Conservation (phyloP, 2,329 filamentous ascomycete genomes). For the Fusarium nanum region DNA sequence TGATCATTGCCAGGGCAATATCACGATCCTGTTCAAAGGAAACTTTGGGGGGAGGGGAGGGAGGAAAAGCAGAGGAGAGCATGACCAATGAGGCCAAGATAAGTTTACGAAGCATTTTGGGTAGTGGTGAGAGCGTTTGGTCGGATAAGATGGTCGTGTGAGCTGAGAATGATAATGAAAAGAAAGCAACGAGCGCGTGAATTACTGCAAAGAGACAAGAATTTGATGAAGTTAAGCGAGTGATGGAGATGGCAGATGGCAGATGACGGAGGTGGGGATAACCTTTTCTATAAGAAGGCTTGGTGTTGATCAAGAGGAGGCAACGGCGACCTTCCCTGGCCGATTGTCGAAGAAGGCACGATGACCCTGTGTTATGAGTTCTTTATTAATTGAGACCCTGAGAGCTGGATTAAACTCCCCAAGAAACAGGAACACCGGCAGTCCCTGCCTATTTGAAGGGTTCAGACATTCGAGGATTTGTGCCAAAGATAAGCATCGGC, state of each 20-base stretch:
- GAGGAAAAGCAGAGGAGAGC: constrained; percentile 28
- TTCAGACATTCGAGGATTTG: not conserved
- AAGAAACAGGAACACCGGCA: not conserved
- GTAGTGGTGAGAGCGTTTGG: not conserved
- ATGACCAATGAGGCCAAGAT: constrained; percentile 24
- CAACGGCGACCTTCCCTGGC: not conserved
- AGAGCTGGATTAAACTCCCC: too few species aligned
- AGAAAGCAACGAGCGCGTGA: not conserved
- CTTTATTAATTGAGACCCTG: not conserved
- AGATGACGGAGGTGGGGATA: not conserved
- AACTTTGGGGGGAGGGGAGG: constrained; percentile 14
- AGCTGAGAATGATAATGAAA: not conserved
- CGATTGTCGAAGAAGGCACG: not conserved
- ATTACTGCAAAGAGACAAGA: not conserved
- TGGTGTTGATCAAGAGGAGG: not conserved
- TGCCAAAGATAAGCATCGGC: not conserved
- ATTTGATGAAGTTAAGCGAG: not conserved
- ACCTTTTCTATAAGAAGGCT: not conserved
- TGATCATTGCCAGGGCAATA: constrained; percentile 47
- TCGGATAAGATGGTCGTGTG: not conserved
- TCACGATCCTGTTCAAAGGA: constrained; percentile 37
- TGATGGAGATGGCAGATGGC: not conserved
- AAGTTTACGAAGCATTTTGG: constrained; percentile 15
- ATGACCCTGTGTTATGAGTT: not conserved
- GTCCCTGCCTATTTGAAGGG: not conserved